Evolutionary conservation across 352 stramenopile species (phyloP), one percentile per base, ranked within the genome.

Genomic region (Phytophthora capsici): DNA sequence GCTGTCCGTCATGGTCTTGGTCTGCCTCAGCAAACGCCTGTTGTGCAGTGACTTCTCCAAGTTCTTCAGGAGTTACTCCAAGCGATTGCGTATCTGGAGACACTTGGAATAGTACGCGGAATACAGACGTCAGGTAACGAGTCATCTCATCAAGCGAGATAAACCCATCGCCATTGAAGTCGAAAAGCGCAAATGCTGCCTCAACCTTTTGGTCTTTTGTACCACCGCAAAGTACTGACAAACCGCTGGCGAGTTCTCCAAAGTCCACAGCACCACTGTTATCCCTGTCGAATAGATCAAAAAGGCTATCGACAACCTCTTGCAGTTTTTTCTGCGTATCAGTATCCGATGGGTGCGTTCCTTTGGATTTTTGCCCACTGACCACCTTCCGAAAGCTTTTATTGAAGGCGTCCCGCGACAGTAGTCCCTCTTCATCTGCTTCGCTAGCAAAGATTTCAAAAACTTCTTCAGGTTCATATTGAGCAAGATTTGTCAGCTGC

Each of bases 151-250:
- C 82, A 12, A 92, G 40, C 2, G 88, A 95, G 41, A 97, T 95
- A 54, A 89, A 94, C 0, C 88, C 87, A 60, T 97, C 90, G 26
- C 85, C 86, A 62, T 97, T 94, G 50, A 94, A 92, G 58, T 97
- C 90, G 58, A 96, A 94, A 1, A 97, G 62, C 9, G 78, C 77
- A 45, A 97, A 97, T 9, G 88, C 89, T 8, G 88, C 84, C 28
- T 91, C 73, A 19, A 95, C 81, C 56, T 96, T 96, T 40, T 97
- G 87, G 26, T 94, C 73, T 57, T 95, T 91, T 7, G 88, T 95
- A 25, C 90, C 90, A 4, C 78, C 86, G 28, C 85, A 95, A 9
- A 97, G 66, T 20, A 96, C 80, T 3, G 86, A 94, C 14, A 97
- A 46, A 3, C 90, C 90, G 19, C 82, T 92, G 6, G 82, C 87